Evolutionary conservation across 2,329 filamentous ascomycete genomes (phyloP).

Genomic region (Macrophomina pseudophaseolina): DNA sequence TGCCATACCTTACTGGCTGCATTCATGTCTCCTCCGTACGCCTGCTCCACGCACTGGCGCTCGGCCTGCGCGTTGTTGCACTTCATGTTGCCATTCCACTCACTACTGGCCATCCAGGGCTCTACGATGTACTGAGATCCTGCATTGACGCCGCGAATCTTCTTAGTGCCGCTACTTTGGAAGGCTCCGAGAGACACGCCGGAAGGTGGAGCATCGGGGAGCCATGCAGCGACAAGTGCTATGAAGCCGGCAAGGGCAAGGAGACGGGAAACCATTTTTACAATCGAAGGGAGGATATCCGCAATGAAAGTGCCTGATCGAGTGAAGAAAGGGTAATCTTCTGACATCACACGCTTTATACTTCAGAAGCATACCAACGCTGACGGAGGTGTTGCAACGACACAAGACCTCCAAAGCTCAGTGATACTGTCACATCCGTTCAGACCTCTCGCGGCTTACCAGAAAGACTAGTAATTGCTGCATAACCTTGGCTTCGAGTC

Average conservation of each 20-base stretch:
- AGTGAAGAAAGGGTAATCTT: neutral
- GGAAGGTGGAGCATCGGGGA: neutral
- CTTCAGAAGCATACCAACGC: neutral
- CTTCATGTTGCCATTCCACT: slow-evolving; percentile 54
- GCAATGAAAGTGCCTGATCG: neutral
- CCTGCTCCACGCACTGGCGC: slow-evolving; percentile 56
- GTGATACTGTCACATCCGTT: neutral
- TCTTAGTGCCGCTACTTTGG: slow-evolving; percentile 32
- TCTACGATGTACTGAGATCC: slow-evolving; percentile 60
- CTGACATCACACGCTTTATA: neutral
- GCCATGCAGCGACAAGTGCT: neutral
- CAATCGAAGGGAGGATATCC: neutral
- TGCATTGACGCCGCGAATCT: slow-evolving; percentile 62
- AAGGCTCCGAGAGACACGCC: slow-evolving; percentile 5
- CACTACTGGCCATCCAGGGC: slow-evolving; percentile 57
- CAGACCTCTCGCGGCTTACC: neutral
- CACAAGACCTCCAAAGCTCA: neutral
- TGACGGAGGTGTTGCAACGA: neutral
- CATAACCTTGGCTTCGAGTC: neutral
- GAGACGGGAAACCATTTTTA: neutral
- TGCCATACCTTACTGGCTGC: slow-evolving; percentile 55
- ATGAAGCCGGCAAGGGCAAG: neutral
- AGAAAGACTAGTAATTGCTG: neutral
- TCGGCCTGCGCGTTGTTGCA: slow-evolving; percentile 54
- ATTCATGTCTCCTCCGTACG: slow-evolving; percentile 31